Evolutionary conservation across 441 rosid species (phyloP).

Genomic region (Corymbia calophylla): DNA sequence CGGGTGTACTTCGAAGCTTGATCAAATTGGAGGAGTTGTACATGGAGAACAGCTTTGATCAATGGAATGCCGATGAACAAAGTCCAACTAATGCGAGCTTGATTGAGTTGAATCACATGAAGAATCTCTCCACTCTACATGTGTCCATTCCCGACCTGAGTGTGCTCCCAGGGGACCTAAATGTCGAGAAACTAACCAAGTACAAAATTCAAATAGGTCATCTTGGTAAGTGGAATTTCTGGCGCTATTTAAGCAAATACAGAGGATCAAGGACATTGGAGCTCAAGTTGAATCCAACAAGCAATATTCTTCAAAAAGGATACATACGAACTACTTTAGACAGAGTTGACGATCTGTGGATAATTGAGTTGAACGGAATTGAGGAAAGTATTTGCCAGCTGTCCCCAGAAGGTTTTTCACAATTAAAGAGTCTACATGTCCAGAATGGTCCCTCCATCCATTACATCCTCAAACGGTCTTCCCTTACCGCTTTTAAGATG

Average conservation of each 20-base stretch:
- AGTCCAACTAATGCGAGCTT: neutral
- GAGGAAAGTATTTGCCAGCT: fast-evolving
- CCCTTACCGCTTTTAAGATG: neutral
- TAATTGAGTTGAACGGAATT: fast-evolving
- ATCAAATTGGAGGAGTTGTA: neutral
- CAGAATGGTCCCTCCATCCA: fast-evolving
- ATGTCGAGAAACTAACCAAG: neutral
- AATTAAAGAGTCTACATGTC: fast-evolving
- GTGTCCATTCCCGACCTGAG: neutral
- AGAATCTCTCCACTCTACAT: fast-evolving
- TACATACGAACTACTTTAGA: fast-evolving
- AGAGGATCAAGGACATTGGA: fast-evolving
- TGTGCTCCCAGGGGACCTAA: neutral
- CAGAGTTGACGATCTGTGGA: fast-evolving
- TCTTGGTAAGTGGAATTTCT: fast-evolving
- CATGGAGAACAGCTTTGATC: fast-evolving
- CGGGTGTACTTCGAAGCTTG: fast-evolving
- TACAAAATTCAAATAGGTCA: neutral
- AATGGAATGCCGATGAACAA: fast-evolving
- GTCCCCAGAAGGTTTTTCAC: fast-evolving
- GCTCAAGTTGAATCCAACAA: neutral
- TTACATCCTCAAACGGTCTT: fast-evolving
- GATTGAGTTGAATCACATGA: neutral
- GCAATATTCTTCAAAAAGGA: fast-evolving
- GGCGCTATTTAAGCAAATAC: fast-evolving